Evolutionary conservation across 1,139 yeast species (phyloP), one percentile per base, ranked within the genome.

Genomic region (Kodamaea suecica): DNA sequence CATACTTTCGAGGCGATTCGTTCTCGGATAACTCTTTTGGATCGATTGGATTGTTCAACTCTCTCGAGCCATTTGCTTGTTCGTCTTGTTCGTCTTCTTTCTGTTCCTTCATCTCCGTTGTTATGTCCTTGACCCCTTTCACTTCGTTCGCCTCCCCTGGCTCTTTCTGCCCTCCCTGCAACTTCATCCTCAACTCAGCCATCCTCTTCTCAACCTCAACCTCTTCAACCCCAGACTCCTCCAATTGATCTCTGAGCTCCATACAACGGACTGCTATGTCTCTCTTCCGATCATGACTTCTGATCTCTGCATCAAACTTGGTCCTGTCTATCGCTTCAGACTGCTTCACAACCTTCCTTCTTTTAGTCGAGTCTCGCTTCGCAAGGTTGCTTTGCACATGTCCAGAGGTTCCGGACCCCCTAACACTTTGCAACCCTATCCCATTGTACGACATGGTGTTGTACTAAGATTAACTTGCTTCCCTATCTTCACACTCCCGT

Each of bases 381-480:
- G 76, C 61, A 5, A 64, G 43, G 43, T 72, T 82, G 37, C 68
- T 62, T 50, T 80, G 84, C 4, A 84, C 68, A 49, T 73, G 70
- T 0, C 94, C 94, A 28, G 83, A 80, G 1, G 92, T 83, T 0
- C 86, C 86, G 0, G 84, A 66, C 0, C 94, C 94, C 37, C 86
- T 61, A 0, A 84, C 77, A 0, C 82, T 74, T 31, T 68, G 69
- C 17, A 81, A 63, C 0, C 88, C 88, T 33, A 83, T 70, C 13
- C 85, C 83, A 54, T 79, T 80, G 52, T 78, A 78, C 14, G 84
- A 76, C 86, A 80, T 80, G 16, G 21, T 9, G 6, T 6, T 19
- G 21, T n/a, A n/a, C n/a, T n/a, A n/a, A n/a, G n/a, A n/a, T n/a
- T n/a, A n/a, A n/a, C n/a, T n/a, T n/a, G n/a, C n/a, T n/a, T n/a